Evolutionary conservation across 345 rosid species (phyloP).

Genomic region (Abelmoschus esculentus): DNA sequence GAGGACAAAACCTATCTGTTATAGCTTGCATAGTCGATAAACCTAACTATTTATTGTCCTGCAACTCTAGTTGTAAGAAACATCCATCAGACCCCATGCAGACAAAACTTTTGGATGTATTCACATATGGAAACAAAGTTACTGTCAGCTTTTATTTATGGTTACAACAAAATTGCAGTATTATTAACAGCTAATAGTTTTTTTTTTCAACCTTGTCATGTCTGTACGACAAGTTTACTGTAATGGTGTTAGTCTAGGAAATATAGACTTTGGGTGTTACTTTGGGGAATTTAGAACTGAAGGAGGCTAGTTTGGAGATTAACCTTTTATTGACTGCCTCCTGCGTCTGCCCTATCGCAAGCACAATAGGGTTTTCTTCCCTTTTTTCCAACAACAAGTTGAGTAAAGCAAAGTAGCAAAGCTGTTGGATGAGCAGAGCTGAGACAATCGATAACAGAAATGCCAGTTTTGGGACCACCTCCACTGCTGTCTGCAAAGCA

Average conservation of each 20-base stretch:
- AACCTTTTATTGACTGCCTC: neutral
- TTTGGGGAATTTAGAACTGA: too few relatives aligned
- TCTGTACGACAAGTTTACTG: too few relatives aligned
- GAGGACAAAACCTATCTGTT: too few relatives aligned
- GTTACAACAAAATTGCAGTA: neutral
- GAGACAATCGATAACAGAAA: neutral
- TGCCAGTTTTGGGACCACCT: conserved; percentile 15
- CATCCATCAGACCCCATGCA: neutral
- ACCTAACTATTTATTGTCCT: neutral
- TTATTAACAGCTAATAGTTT: neutral
- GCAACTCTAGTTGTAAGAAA: neutral
- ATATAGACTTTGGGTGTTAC: too few relatives aligned
- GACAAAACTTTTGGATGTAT: neutral
- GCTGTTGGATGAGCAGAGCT: neutral
- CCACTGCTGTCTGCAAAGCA: neutral
- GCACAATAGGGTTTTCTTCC: neutral
- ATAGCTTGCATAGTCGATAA: neutral
- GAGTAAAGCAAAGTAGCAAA: neutral
- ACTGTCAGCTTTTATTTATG: neutral
- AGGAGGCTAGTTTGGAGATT: too few relatives aligned
- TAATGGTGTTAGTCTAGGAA: too few relatives aligned
- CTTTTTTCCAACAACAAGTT: neutral
- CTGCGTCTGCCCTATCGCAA: too few relatives aligned
- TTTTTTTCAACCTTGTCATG: too few relatives aligned
- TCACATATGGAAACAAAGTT: neutral